Evolutionary conservation across 805 yeast species (phyloP), one percentile per base, ranked within the genome.

Genomic region (Candida berthetii): DNA sequence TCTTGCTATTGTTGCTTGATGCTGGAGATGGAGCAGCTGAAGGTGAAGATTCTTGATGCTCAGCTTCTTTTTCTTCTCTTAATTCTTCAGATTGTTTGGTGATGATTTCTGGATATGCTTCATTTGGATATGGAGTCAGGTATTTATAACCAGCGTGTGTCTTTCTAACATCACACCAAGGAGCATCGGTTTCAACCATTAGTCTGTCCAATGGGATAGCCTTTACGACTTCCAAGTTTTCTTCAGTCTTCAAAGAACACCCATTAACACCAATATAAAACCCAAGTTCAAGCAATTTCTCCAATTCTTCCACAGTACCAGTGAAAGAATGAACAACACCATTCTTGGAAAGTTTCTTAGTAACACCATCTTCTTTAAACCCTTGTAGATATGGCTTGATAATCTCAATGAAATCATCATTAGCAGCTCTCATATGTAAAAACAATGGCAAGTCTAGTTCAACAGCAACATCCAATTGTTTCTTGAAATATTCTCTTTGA

Each of bases 321-420:
- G 99, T 91, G 61, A 91, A 93, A 1, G 98, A 90, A 61, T 93
- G 99, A 1, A 93, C 91, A 7, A 93, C 91, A n/a, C 93, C 91
- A 33, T 76, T 73, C 29, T 74, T 45, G 35, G 10, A 39, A 32
- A 8, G 50, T 29, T 7, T 38, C 27, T 22, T 37, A 40, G 38
- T 47, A 39, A 17, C 35, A 45, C 59, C 66, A 25, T 42, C 43
- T 5, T 50, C 71, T 9, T 45, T 42, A 40, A 69, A 55, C 1
- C 69, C 68, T 1, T 63, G 60, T 2, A 85, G 48, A 52, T 77
- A 86, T 2, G 93, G 95, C 36, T 64, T 60, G 15, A 93, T 53
- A 4, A 84, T 76, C 0, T 60, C 55, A 1, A 82, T 62, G 50
- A 93, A 91, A 62, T 93, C 99, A 37, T 76, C 81, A 49, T 84